Conservation (phyloP, 108 stramenopile species). For the Aureococcus anophagefferens region DNA sequence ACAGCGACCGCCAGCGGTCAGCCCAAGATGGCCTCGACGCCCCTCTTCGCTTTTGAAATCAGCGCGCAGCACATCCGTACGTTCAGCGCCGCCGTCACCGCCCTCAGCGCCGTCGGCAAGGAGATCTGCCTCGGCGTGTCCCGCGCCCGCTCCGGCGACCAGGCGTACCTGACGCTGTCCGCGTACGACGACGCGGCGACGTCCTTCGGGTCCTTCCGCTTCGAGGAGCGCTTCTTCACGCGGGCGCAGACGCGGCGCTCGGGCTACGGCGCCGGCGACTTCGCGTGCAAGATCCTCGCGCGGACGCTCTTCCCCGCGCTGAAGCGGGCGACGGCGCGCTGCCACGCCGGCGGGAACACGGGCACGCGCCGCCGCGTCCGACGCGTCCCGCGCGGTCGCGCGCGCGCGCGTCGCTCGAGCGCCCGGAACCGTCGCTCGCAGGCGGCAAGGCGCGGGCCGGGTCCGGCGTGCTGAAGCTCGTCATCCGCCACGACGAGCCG, state of each 20-base stretch:
- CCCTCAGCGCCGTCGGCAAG: not conserved
- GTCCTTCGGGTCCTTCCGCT: not conserved
- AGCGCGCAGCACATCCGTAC: too few species aligned
- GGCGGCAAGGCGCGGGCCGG: too few species aligned
- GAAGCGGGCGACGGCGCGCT: not conserved
- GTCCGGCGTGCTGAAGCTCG: not conserved
- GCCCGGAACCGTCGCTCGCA: too few species aligned
- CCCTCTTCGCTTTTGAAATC: too few species aligned
- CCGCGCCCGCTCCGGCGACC: too few species aligned
- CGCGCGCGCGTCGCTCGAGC: too few species aligned
- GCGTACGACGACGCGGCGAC: not conserved
- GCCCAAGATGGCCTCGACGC: too few species aligned
- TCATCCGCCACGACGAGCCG: not conserved
- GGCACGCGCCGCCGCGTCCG: not conserved
- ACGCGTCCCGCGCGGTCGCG: too few species aligned
- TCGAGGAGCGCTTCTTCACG: not conserved
- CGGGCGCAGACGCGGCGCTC: not conserved
- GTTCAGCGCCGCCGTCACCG: not conserved
- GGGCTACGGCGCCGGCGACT: not conserved
- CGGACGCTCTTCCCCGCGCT: not conserved
- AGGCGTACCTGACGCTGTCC: too few species aligned
- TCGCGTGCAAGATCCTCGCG: not conserved
- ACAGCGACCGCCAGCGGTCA: too few species aligned
- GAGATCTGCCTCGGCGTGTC: not conserved
- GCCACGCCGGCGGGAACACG: not conserved